phyloP scores from a whole-genome alignment of 2,329 filamentous ascomycete species.

The Penicillium decumbens region DNA sequence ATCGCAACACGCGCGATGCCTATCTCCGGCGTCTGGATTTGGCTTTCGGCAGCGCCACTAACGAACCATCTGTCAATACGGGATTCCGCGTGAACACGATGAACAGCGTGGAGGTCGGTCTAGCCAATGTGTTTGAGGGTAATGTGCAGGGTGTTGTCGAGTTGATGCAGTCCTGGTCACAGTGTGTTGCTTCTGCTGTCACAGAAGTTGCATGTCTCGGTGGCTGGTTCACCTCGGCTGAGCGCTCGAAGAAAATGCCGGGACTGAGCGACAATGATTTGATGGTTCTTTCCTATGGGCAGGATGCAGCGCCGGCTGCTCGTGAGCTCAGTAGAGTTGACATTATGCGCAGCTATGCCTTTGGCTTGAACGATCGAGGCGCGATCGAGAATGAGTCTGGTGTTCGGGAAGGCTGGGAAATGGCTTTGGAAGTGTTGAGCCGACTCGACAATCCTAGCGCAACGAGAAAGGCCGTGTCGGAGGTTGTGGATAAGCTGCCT shows the following conservation, averaged over 20 bases:
- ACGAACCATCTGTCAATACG: conserved; percentile 57
- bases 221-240: conserved; percentile 68
- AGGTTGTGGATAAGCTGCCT: conserved; percentile 68
- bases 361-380: conserved; percentile 49
- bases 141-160: conserved; percentile 72
- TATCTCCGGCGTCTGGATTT: conserved; percentile 70
- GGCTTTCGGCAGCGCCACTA: conserved; percentile 62
- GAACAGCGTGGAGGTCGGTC: conserved; percentile 70
- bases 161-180: conserved; percentile 73
- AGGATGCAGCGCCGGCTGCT: conserved; percentile 47
- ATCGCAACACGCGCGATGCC: conserved; percentile 55
- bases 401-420: conserved; percentile 74
- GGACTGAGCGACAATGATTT: conserved; percentile 74
- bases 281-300: conserved; percentile 69
- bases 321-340: conserved; percentile 68
- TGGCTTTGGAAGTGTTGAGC: conserved; percentile 76
- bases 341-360: conserved; percentile 71
- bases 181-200: conserved; percentile 70
- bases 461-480: conserved; percentile 68
- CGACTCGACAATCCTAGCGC: conserved; percentile 69
- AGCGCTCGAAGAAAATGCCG: conserved; percentile 52
- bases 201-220: conserved; percentile 80
- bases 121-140: conserved; percentile 78
- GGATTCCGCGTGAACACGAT: conserved; percentile 70
- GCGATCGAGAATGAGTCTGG: conserved; percentile 33